Conservation (phyloP, 768 basidiomycete species). For the Collybiopsis luxurians region DNA sequence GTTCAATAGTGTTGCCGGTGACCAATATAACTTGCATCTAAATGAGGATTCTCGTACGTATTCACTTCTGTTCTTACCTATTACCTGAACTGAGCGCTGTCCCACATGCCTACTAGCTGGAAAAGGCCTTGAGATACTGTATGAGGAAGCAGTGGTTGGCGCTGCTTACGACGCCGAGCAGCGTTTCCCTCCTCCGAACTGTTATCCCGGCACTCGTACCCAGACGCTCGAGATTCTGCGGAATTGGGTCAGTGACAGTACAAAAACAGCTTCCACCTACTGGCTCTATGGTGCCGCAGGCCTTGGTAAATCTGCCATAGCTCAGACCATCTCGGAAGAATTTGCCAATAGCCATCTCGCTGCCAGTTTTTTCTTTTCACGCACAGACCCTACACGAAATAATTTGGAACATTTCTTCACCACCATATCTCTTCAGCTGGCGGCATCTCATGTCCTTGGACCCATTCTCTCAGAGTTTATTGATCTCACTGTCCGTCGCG, state of each 20-base stretch:
- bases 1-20: too few relatives aligned
- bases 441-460: conserved; percentile 7
- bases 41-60: not conserved
- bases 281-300: conserved; percentile 35
- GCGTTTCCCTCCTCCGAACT: conserved; percentile 1
- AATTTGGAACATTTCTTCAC: conserved; percentile 25
- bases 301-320: conserved; percentile 29
- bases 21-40: too few relatives aligned
- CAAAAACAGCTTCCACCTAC: conserved; percentile 14
- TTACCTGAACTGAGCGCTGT: too few relatives aligned
- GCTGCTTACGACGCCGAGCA: not conserved
- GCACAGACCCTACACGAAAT: conserved; percentile 21
- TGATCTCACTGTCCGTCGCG: not conserved
- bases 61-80: not conserved
- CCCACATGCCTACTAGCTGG: too few relatives aligned
- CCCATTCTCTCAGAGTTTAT: conserved; percentile 3
- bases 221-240: not conserved
- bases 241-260: not conserved
- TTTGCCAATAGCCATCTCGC: conserved; percentile 17
- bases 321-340: conserved; percentile 16
- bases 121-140: not conserved
- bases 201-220: conserved; percentile 1
- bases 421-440: conserved; percentile 31
- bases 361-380: conserved; percentile 29
- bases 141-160: not conserved